Conservation (phyloP, 768 basidiomycete species). For the Lactarius hengduanensis region DNA sequence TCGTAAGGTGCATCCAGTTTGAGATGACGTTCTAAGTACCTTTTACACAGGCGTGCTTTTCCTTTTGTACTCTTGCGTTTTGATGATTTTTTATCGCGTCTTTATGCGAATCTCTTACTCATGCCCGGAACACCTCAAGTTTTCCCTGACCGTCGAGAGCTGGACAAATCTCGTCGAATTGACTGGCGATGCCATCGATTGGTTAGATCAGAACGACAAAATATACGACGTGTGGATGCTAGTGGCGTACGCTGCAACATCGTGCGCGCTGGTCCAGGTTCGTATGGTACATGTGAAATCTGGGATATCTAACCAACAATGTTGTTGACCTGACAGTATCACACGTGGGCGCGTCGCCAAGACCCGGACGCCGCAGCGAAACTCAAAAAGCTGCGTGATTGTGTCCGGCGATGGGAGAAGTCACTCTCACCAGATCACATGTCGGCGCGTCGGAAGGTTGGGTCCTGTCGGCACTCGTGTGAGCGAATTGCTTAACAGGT, state of each 20-base stretch:
- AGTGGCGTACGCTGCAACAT: conserved; percentile 84
- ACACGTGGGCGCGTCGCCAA: conserved; percentile 85
- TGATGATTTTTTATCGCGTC: conserved; percentile 97
- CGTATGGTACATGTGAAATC: conserved; percentile 25
- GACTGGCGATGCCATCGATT: conserved; percentile 82
- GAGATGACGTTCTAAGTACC: conserved; percentile 2
- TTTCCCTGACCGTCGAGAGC: conserved; percentile 73
- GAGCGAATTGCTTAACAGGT: conserved; percentile 16
- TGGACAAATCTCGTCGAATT: conserved; percentile 73
- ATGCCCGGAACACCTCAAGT: conserved; percentile 87
- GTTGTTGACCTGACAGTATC: conserved; percentile 57
- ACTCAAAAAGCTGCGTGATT: conserved; percentile 78
- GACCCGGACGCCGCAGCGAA: conserved; percentile 73
- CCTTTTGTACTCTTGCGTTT: conserved; percentile 82
- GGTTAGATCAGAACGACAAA: conserved; percentile 79
- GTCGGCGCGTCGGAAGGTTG: conserved; percentile 84
- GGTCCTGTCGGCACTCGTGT: conserved; percentile 39
- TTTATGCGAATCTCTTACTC: conserved; percentile 97
- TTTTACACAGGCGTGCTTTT: conserved; percentile 71
- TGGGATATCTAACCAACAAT: background rate
- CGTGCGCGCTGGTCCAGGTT: conserved; percentile 89
- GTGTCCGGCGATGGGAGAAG: conserved; percentile 83
- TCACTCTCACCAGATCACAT: conserved; percentile 90
- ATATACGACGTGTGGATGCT: conserved; percentile 86
- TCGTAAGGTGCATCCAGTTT: conserved; percentile 32